A percentile compares a stretch with the other conserved stretches of the same genome.
phyloP scores from a whole-genome alignment of 2,329 filamentous ascomycete species.

The Arthrobotrys iridis region DNA sequence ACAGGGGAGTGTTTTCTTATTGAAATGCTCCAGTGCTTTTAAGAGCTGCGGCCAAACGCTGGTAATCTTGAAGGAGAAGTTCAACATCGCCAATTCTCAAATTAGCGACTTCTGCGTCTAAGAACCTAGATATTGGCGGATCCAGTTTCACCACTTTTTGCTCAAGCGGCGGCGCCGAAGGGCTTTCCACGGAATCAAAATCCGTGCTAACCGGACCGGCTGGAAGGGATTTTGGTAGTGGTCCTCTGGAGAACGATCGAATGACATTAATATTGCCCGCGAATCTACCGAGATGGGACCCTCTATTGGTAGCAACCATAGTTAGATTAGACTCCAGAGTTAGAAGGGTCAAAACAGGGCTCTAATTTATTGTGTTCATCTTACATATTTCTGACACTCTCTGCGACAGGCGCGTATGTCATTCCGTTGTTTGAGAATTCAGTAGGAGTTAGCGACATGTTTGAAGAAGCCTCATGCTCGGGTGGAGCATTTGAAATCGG shows the following conservation, averaged over 20 bases:
- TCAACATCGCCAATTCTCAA: constrained; percentile 38
- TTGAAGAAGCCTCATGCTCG: not conserved
- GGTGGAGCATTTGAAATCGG: not conserved
- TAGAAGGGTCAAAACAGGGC: not conserved
- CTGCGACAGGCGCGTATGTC: constrained; percentile 32
- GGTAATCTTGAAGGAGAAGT: constrained; percentile 41
- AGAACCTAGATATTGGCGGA: constrained; percentile 28
- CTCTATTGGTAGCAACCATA: not conserved
- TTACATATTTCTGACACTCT: constrained; percentile 51
- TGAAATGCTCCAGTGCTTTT: constrained; percentile 23
- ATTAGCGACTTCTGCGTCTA: constrained; percentile 18
- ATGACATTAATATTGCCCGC: constrained; percentile 53
- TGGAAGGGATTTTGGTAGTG: constrained; percentile 25
- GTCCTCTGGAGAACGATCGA: constrained; percentile 39
- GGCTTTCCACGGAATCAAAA: not conserved
- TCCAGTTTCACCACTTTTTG: not conserved
- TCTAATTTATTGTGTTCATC: not conserved
- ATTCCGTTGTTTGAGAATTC: not conserved
- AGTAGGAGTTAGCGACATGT: not conserved
- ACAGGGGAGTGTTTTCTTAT: no score
- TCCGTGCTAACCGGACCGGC: not conserved
- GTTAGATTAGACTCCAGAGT: not conserved
- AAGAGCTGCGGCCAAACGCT: constrained; percentile 28
- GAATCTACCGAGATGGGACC: constrained; percentile 45
- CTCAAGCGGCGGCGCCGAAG: not conserved